A percentile compares a stretch with the other conserved stretches of the same genome.
phyloP scores from a whole-genome alignment of 108 stramenopile species.

The Discostella pseudostelligera region DNA sequence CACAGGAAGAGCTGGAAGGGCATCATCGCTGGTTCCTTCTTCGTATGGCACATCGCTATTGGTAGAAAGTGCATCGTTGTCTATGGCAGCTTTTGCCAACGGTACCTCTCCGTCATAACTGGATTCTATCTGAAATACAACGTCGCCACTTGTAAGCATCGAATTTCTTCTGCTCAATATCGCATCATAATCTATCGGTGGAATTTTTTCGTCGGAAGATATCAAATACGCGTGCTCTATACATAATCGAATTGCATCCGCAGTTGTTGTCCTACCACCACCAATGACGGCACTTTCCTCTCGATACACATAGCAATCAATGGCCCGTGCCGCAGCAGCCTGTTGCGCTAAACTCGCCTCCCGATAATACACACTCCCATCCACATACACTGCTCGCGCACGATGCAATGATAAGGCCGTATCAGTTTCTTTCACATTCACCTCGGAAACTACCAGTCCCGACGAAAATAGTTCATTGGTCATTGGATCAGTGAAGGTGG shows the following conservation, averaged over 20 bases:
- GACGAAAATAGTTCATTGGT: slow-evolving; percentile 33
- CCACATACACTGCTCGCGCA: not conserved
- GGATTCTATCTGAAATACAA: not conserved
- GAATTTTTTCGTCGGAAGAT: slow-evolving; percentile 1
- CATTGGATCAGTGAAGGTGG: slow-evolving; percentile 22
- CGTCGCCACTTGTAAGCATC: not conserved
- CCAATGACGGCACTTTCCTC: slow-evolving; percentile 1
- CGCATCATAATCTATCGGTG: slow-evolving; percentile 16
- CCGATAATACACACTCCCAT: slow-evolving; percentile 27
- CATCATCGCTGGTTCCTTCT: slow-evolving; percentile 7
- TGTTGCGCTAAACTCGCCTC: slow-evolving; percentile 10
- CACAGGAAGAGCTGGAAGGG: not conserved
- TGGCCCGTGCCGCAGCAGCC: slow-evolving; percentile 44
- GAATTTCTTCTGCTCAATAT: slow-evolving; percentile 1
- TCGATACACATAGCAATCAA: slow-evolving; percentile 37
- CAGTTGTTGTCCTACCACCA: not conserved
- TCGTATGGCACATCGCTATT: not conserved
- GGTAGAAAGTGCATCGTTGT: not conserved
- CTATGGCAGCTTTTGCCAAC: not conserved
- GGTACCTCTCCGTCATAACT: slow-evolving; percentile 1
- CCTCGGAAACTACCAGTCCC: slow-evolving; percentile 18
- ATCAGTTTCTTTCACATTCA: slow-evolving; percentile 7
- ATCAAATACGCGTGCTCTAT: slow-evolving; percentile 20
- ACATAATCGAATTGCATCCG: slow-evolving; percentile 12
- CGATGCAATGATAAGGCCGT: slow-evolving; percentile 15